phyloP scores from a whole-genome alignment of 225 moss, liverwort and hornwort genomes.

The Pleurozium schreberi region DNA sequence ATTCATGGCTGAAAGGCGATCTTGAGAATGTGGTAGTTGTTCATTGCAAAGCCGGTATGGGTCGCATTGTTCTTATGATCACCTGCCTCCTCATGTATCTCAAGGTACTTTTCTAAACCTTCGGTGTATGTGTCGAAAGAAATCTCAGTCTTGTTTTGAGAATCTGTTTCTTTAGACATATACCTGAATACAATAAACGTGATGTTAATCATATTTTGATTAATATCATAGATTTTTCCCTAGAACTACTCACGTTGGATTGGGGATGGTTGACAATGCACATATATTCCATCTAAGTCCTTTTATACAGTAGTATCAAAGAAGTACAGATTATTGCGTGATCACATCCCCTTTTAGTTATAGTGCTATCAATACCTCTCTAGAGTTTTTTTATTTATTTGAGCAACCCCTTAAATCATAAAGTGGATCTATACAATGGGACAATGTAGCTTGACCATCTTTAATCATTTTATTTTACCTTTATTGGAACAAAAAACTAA shows the following conservation, averaged over 20 bases:
- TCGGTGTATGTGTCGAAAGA: neutral
- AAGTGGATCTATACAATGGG: neutral
- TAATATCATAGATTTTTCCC: neutral
- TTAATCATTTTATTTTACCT: neutral
- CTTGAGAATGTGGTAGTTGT: slow-evolving; percentile 98
- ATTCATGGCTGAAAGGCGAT: slow-evolving; percentile 93
- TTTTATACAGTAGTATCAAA: neutral
- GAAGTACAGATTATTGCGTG: neutral
- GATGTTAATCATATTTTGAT: neutral
- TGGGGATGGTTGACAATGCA: neutral
- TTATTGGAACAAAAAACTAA: neutral
- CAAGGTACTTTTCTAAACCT: slow-evolving; percentile 39
- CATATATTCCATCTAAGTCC: neutral
- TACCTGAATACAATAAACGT: neutral
- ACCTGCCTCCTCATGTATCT: slow-evolving; percentile 94
- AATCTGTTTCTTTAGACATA: neutral
- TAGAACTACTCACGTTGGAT: neutral
- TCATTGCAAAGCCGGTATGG: slow-evolving; percentile 99
- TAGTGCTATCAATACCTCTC: neutral
- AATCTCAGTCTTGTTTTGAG: neutral
- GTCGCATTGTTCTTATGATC: slow-evolving; percentile 95
- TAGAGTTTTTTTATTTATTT: neutral
- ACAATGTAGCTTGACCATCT: neutral
- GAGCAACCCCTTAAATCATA: neutral
- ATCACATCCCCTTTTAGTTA: neutral